Conservation (phyloP, 1,284 basidiomycete genomes). For the Leccinum solheimii region DNA sequence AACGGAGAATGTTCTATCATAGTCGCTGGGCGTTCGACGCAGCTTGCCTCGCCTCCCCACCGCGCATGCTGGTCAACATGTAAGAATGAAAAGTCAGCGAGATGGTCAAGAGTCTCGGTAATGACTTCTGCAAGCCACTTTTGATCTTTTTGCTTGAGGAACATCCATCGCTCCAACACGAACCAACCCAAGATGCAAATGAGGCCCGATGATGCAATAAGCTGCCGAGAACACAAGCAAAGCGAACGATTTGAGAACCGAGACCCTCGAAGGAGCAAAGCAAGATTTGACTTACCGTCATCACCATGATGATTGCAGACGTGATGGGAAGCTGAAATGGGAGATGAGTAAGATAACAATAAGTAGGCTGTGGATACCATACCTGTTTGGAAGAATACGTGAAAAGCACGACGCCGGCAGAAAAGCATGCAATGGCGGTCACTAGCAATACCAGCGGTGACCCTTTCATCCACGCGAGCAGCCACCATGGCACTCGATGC, state of each 20-base stretch:
- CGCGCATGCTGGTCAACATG: not conserved
- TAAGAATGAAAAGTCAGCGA: constrained; percentile 30
- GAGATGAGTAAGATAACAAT: not conserved
- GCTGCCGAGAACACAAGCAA: constrained; percentile 7
- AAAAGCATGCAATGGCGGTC: constrained; percentile 56
- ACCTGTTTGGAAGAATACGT: constrained; percentile 51
- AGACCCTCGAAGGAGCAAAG: not conserved
- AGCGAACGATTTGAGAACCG: not conserved
- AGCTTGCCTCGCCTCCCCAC: no score
- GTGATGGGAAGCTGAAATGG: constrained; percentile 52
- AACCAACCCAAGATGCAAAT: constrained; percentile 79
- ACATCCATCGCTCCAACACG: constrained; percentile 70
- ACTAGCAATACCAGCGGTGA: constrained; percentile 59
- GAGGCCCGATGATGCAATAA: constrained; percentile 70
- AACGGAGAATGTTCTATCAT: not conserved
- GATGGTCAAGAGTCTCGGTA: constrained; percentile 44
- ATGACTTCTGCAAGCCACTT: constrained; percentile 75
- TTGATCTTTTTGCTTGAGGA: constrained; percentile 62
- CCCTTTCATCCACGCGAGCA: constrained; percentile 54
- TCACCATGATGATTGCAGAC: constrained; percentile 65
- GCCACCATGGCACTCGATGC: constrained; percentile 54
- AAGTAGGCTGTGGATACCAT: not conserved
- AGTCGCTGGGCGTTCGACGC: not conserved
- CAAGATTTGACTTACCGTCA: constrained; percentile 47
- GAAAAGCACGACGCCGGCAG: constrained; percentile 54